These are phyloP conservation scores for Colletotrichum falcatum DNA, from an alignment of 2,329 filamentous ascomycete genomes.

Conservation along the genomic window DNA sequence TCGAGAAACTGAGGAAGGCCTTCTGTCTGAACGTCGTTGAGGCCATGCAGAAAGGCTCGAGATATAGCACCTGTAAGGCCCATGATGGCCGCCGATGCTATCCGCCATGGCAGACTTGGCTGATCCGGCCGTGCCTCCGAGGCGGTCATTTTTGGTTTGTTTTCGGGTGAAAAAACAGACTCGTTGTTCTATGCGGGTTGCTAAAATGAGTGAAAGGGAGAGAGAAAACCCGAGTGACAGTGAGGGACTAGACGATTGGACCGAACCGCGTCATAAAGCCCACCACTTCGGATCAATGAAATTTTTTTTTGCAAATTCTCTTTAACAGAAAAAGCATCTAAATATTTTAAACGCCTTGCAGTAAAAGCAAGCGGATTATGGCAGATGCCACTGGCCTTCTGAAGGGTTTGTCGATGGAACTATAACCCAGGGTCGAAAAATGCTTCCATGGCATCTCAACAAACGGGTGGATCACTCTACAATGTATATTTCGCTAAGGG, in stretches of 20 bases:
- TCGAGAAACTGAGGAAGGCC: constrained; percentile 82
- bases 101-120: constrained; percentile 76
- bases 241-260: constrained; percentile 12
- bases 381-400: constrained; percentile 16
- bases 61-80: constrained; percentile 77
- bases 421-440: constrained; percentile 5
- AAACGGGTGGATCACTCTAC: constrained; percentile 33
- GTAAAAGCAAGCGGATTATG: neutral
- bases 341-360: neutral
- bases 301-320: neutral
- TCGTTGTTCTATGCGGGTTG: neutral
- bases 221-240: constrained; percentile 9
- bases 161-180: neutral
- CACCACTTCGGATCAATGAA: constrained; percentile 8
- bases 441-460: constrained; percentile 32
- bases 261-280: constrained; percentile 16
- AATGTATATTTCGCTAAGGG: constrained; percentile 27
- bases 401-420: neutral
- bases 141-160: constrained; percentile 16
- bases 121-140: constrained; percentile 47
- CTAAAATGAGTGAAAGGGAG: constrained; percentile 9
- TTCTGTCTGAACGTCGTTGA: constrained; percentile 81
- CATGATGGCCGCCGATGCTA: constrained; percentile 80
- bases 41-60: constrained; percentile 78
- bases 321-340: neutral